phyloP scores from a whole-genome alignment of 176 grass and related monocot genomes.

The Oryza punctata region DNA sequence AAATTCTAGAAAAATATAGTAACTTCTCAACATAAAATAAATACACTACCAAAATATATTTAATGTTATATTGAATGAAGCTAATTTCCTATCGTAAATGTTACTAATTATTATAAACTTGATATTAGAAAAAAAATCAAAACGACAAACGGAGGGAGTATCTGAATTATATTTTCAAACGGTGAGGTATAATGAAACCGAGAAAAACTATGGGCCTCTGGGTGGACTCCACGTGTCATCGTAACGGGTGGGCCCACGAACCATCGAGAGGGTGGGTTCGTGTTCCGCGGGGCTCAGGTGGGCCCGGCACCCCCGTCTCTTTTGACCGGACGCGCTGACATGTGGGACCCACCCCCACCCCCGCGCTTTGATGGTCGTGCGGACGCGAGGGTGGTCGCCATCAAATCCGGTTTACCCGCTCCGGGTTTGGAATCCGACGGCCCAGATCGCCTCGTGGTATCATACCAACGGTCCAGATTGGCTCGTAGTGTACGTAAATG shows the following conservation, averaged over 20 bases:
- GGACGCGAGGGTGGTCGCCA: not conserved
- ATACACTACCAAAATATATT: no score
- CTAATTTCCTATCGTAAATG: no score
- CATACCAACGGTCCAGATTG: not conserved
- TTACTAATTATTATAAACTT: no score
- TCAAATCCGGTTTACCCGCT: slow-evolving; percentile 20
- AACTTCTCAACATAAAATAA: no score
- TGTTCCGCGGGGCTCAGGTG: not conserved
- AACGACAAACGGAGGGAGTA: no score
- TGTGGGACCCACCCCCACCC: not conserved
- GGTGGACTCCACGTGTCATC: not conserved
- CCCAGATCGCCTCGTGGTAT: not conserved
- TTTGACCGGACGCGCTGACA: slow-evolving; percentile 1
- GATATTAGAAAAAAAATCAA: no score
- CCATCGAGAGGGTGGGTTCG: not conserved
- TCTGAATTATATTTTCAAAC: no score
- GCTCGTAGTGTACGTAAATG: not conserved
- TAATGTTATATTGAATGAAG: no score
- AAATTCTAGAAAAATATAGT: no score
- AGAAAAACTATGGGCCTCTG: not conserved
- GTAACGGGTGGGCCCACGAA: not conserved
- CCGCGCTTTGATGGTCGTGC: not conserved
- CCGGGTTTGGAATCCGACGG: slow-evolving; percentile 3
- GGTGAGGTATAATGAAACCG: not conserved
- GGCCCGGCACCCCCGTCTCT: not conserved